These are phyloP conservation scores for Camelina sativa DNA, from an alignment of 345 rosid species.

Conservation along the genomic window DNA sequence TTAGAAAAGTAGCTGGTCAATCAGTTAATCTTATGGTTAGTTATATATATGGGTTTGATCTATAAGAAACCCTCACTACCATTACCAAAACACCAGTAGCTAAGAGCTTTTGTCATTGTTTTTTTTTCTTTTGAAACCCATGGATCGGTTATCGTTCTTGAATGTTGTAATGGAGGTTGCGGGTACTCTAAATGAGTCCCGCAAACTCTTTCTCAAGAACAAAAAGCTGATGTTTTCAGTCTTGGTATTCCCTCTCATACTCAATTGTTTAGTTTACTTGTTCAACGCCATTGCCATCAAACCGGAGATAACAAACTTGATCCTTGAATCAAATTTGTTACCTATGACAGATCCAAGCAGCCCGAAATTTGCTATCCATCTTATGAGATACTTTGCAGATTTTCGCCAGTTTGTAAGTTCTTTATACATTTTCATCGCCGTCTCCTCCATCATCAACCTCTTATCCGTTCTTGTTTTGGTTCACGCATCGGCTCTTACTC, in stretches of 20 bases:
- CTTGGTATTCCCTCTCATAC: conserved; percentile 37
- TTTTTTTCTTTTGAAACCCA: neutral
- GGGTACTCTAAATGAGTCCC: conserved; percentile 48
- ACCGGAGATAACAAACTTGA: conserved; percentile 39
- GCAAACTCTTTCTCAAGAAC: conserved; percentile 51
- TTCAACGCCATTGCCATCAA: conserved; percentile 43
- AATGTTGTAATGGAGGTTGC: conserved; percentile 31
- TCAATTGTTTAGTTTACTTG: conserved; percentile 41
- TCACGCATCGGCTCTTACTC: conserved; percentile 47
- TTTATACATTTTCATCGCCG: conserved; percentile 31
- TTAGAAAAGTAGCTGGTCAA: neutral
- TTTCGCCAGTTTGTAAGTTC: conserved; percentile 30
- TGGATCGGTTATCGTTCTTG: conserved; percentile 21
- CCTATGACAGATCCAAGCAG: conserved; percentile 37
- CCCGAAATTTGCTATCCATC: conserved; percentile 38
- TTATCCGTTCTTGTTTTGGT: conserved; percentile 44
- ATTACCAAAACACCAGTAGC: conserved; percentile 13
- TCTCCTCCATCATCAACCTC: conserved; percentile 32
- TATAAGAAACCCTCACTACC: conserved; percentile 1
- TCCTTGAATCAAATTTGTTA: conserved; percentile 32
- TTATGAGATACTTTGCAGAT: conserved; percentile 37
- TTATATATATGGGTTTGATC: conserved; percentile 36
- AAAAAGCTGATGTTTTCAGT: conserved; percentile 50
- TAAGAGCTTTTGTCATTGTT: conserved; percentile 4
- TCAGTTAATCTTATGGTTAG: conserved; percentile 7